phyloP scores from a whole-genome alignment of 1,284 basidiomycete genomes.

The Trichosporon faecale region DNA sequence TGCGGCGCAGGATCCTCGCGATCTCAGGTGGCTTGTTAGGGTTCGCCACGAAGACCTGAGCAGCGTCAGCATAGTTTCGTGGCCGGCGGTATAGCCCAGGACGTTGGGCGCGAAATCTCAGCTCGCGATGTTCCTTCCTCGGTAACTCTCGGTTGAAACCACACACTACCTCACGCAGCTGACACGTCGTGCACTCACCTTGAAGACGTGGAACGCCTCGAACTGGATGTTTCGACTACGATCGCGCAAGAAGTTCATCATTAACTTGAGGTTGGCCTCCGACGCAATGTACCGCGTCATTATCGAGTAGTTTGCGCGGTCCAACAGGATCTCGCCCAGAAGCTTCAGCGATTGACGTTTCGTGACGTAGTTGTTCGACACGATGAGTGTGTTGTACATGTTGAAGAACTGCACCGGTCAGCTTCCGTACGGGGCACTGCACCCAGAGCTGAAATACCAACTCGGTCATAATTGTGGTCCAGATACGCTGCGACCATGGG shows the following conservation, averaged over 20 bases:
- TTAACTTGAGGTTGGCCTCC: slow-evolving; percentile 91
- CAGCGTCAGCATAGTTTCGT: background rate
- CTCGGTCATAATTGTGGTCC: slow-evolving; percentile 92
- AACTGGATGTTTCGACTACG: slow-evolving; percentile 99
- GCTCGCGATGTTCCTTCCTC: background rate
- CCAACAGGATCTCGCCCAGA: slow-evolving; percentile 93
- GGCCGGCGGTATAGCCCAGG: background rate
- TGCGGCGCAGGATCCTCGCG: slow-evolving; percentile 82
- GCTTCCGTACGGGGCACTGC: background rate
- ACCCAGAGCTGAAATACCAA: slow-evolving; percentile 51
- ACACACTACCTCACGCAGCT: no score
- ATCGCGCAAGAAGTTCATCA: slow-evolving; percentile 98
- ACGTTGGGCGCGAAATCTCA: background rate
- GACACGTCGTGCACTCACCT: slow-evolving; percentile 59
- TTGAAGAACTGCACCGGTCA: slow-evolving; percentile 74
- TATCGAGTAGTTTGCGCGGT: slow-evolving; percentile 94
- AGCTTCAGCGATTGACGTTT: slow-evolving; percentile 98
- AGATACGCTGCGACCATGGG: slow-evolving; percentile 94
- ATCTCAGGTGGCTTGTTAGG: slow-evolving; percentile 98
- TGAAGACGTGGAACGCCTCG: slow-evolving; percentile 99
- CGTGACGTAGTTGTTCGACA: slow-evolving; percentile 97
- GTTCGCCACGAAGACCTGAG: slow-evolving; percentile 93
- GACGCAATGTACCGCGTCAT: slow-evolving; percentile 98
- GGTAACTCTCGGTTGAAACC: no score
- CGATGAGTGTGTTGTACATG: slow-evolving; percentile 86